These are phyloP conservation scores for Phallus indusiatus DNA, from an alignment of 768 basidiomycete species.

Conservation along the genomic window DNA sequence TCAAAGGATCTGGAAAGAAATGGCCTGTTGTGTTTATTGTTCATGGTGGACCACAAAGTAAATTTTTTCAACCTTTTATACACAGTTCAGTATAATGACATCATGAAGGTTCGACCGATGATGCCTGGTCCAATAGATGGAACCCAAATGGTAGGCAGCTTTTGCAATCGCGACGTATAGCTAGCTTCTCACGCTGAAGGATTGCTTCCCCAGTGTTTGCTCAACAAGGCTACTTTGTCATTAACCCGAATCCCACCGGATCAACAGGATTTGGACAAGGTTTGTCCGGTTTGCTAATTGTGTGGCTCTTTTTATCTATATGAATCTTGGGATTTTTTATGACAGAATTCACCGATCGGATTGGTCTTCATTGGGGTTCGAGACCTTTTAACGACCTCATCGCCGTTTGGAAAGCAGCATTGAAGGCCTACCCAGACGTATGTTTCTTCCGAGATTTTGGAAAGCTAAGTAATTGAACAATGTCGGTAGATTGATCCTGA, in stretches of 20 bases:
- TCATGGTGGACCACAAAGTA: slow-evolving; percentile 47
- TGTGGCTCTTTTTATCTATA: neutral
- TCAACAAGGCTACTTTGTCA: slow-evolving; percentile 79
- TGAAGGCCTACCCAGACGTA: slow-evolving; percentile 64
- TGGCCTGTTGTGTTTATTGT: slow-evolving; percentile 69
- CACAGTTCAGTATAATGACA: slow-evolving; percentile 1
- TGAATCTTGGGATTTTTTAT: neutral
- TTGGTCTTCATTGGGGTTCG: slow-evolving; percentile 76
- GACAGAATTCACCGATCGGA: slow-evolving; percentile 71
- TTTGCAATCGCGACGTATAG: neutral
- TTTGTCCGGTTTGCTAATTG: slow-evolving; percentile 16
- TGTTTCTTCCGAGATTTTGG: slow-evolving; percentile 4
- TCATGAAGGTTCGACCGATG: slow-evolving; percentile 64
- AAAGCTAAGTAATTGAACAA: neutral
- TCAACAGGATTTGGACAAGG: slow-evolving; percentile 90
- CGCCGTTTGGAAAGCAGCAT: slow-evolving; percentile 62
- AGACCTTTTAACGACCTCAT: slow-evolving; percentile 74
- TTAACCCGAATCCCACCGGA: slow-evolving; percentile 90
- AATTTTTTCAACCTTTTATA: neutral
- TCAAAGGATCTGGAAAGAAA: slow-evolving; percentile 28
- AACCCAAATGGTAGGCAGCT: slow-evolving; percentile 61
- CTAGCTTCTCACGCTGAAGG: neutral
- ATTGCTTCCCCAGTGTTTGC: slow-evolving; percentile 50
- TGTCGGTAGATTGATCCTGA: slow-evolving; percentile 43
- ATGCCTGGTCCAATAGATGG: slow-evolving; percentile 88